A percentile compares a stretch with the other conserved stretches of the same genome.
phyloP scores from a whole-genome alignment of 2,329 filamentous ascomycete genomes.

The Colletotrichum scovillei region DNA sequence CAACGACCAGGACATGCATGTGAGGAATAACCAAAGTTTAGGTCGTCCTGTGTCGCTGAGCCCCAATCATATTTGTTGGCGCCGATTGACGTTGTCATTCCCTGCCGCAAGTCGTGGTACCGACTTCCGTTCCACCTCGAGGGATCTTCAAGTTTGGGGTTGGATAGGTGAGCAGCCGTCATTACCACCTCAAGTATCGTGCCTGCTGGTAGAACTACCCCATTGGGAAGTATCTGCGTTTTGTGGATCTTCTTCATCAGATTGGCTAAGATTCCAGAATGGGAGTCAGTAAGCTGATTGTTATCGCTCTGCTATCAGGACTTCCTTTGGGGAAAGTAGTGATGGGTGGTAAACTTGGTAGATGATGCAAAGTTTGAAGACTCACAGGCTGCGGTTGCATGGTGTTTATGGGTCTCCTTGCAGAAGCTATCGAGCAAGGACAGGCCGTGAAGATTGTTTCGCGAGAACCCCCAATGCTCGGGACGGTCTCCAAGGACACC shows the following conservation, averaged over 20 bases:
- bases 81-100: background rate
- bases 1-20: conserved; percentile 33
- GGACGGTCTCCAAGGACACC: conserved; percentile 2
- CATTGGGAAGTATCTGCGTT: conserved; percentile 24
- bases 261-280: conserved; percentile 11
- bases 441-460: conserved; percentile 10
- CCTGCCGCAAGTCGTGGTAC: conserved; percentile 24
- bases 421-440: conserved; percentile 32
- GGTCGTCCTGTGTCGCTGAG: conserved; percentile 23
- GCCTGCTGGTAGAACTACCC: conserved; percentile 15
- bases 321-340: too few species aligned
- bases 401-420: conserved; percentile 31
- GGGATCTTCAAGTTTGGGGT: conserved; percentile 10
- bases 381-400: conserved; percentile 28
- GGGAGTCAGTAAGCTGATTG: background rate
- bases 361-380: background rate
- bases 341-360: too few species aligned
- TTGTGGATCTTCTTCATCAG: conserved; percentile 31
- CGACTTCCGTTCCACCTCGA: conserved; percentile 24
- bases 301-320: background rate
- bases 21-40: conserved; percentile 32
- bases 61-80: conserved; percentile 28
- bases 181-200: conserved; percentile 29
- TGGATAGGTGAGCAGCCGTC: conserved; percentile 29
- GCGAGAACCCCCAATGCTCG: conserved; percentile 13